A percentile compares a stretch with the other conserved stretches of the same genome.
Conservation (phyloP, 2,329 filamentous ascomycete species). For the Diplodia mutila region DNA sequence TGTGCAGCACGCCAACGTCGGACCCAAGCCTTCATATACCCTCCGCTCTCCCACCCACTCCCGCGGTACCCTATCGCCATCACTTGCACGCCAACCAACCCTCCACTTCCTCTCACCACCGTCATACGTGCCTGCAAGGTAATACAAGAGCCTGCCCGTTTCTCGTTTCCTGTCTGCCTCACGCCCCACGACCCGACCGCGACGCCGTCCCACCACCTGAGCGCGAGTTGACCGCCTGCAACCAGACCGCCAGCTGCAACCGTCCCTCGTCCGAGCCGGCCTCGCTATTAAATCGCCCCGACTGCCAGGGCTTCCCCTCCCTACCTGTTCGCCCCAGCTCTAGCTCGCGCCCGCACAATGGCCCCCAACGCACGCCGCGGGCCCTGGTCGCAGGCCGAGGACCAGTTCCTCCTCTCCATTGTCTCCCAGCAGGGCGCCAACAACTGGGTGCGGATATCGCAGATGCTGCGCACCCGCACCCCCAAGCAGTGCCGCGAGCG, state of each 20-base stretch:
- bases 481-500: constrained; percentile 95
- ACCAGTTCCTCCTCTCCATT: constrained; percentile 69
- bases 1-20: constrained; percentile 23
- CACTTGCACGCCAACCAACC: constrained; percentile 19
- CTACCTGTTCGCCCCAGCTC: background rate
- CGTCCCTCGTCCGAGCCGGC: background rate
- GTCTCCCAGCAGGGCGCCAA: constrained; percentile 73
- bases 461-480: constrained; percentile 74
- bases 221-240: constrained; percentile 8
- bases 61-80: constrained; percentile 25
- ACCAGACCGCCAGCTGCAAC: background rate
- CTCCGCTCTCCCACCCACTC: constrained; percentile 20
- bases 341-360: background rate
- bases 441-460: constrained; percentile 89
- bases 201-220: constrained; percentile 5
- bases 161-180: constrained; percentile 22
- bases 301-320: background rate
- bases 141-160: constrained; percentile 17
- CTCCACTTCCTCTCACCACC: background rate
- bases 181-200: constrained; percentile 6
- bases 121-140: constrained; percentile 13
- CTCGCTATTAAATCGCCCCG: constrained; percentile 7
- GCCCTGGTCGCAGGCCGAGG: constrained; percentile 81
- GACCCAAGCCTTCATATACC: constrained; percentile 27
- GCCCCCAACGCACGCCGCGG: constrained; percentile 61